Base-by-base conservation (phyloP, 352 stramenopile species). In the Pythium vanterpoolii region DNA sequence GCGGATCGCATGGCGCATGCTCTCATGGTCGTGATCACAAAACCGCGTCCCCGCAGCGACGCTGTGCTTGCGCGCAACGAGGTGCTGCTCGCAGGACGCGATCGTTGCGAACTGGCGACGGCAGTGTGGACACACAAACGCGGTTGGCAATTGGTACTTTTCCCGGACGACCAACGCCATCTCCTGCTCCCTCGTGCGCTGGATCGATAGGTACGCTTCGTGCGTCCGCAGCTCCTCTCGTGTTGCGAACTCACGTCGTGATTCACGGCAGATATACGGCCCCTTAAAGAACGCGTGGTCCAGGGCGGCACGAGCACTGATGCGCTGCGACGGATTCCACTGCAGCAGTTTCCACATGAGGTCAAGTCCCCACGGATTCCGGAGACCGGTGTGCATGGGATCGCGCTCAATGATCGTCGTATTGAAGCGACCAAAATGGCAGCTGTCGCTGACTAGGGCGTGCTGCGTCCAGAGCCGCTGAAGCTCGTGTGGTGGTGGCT, bases 301-400 rank as follows among this genome's bases (percentile, higher is more conserved):
- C 16, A 97, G 64, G 16, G 89, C 88, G 7, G 94, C 79, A 5
- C 67, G 42, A 0, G 83, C 78, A 24, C 74, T 73, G 31, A 98
- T 96, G 24, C 96, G 78, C 40, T 98, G 75, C 11, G 70, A 71
- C 13, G 96, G 94, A 74, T 98, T 76, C 87, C 88, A 98, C 28
- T 95, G 87, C 23, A 99, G 77, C 36, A 99, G 68, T 31, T 88
- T 82, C 85, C 88, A 98, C 57, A 99, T 90, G 23, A 99, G 72
- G 76, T 98, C 87, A 21, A 98, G 71, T 1, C 81, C 81, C 66
- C 70, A 94, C 1, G 56, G 50, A 46, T 90, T 76, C 63, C 90
- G 75, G 45, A 98, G 90, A 5, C 95, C 95, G 2, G 87, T 83
- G 34, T 86, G 90, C 11, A 98, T 76, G 34, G 89, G 91, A 71